A percentile compares a stretch with the other conserved stretches of the same genome.
phyloP scores from a whole-genome alignment of 371 early-diverging fungal species.

The Mucor indicus region DNA sequence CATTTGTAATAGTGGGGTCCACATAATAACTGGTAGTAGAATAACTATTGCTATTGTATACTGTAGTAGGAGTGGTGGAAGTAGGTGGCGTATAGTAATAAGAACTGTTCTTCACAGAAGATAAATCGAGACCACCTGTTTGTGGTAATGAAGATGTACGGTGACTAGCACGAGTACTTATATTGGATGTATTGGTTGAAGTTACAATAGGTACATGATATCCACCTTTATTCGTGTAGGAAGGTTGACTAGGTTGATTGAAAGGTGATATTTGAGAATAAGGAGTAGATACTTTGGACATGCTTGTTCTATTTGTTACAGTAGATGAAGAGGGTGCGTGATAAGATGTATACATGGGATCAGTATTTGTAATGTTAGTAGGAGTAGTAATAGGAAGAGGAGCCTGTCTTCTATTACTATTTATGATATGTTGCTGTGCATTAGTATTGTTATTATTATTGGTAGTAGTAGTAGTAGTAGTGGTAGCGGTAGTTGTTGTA shows the following conservation, averaged over 20 bases:
- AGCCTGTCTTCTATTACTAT: background rate
- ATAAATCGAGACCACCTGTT: conserved; percentile 2
- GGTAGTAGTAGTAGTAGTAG: background rate
- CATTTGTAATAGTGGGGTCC: background rate
- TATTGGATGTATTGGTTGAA: background rate
- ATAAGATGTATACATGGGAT: too few relatives aligned
- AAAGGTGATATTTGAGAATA: background rate
- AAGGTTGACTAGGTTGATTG: background rate
- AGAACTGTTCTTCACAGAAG: background rate
- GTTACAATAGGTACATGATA: too few relatives aligned
- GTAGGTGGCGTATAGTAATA: conserved; percentile 16
- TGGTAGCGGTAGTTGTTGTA: conserved; percentile 1
- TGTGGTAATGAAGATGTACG: conserved; percentile 12
- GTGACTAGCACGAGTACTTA: conserved; percentile 2
- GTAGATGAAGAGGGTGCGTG: background rate
- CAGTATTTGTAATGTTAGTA: too few relatives aligned
- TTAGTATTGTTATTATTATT: background rate
- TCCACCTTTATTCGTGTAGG: background rate
- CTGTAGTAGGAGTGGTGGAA: conserved; percentile 6
- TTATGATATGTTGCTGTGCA: background rate
- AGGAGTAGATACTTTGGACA: background rate
- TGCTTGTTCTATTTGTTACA: too few relatives aligned
- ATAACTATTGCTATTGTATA: background rate
- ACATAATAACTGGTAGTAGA: background rate
- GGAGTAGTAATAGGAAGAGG: background rate